Evolutionary conservation across 1,284 basidiomycete genomes (phyloP), one percentile per base, ranked within the genome.

Genomic region (Cutaneotrichosporon sp.): DNA sequence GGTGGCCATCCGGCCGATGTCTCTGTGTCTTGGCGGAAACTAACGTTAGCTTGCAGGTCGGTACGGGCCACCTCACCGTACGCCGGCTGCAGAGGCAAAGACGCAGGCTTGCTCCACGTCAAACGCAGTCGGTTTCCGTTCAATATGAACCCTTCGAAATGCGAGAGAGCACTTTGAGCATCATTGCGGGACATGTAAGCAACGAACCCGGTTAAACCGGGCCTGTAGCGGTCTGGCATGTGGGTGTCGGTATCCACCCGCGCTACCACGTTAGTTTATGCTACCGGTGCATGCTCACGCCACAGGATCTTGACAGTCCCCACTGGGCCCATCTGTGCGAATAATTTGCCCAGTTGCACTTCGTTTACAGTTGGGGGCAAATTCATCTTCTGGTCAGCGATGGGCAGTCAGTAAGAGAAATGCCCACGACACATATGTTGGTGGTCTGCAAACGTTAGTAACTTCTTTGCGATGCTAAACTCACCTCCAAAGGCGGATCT

Each of bases 61-160:
- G 41, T 5, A 19, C 27, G 7, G 32, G n/a, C n/a, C n/a, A 10
- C 20, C 47, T 32, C 16, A 94, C 92, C 83, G 76, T 88, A 96
- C 61, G 87, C 77, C 1, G 92, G 80, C 66, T 84, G 84, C 0
- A 80, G 75, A 14, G 88, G 90, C 47, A 94, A 78, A 7, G 90
- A 86, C 16, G 97, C 88, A 2, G 90, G 86, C 72, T 97, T 97
- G 63, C 92, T 93, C 93, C 94, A 98, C 17, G 90, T 89, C 14
- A 93, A 86, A 24, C 88, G 81, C 17, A 98, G 75, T 22, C 88
- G 71, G 33, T 80, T 86, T 0, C 90, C 92, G 52, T 87, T 88
- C 92, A 92, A 97, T 45, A 91, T 87, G 54, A 85, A 84, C 0
- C 92, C 92, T 64, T 97, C 93, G 46, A 88, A 81, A 65, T 93